A percentile compares a stretch with the other conserved stretches of the same genome.
Evolutionary conservation across 2,329 filamentous ascomycete genomes (phyloP).

Genomic region (Aspergillus unguis): DNA sequence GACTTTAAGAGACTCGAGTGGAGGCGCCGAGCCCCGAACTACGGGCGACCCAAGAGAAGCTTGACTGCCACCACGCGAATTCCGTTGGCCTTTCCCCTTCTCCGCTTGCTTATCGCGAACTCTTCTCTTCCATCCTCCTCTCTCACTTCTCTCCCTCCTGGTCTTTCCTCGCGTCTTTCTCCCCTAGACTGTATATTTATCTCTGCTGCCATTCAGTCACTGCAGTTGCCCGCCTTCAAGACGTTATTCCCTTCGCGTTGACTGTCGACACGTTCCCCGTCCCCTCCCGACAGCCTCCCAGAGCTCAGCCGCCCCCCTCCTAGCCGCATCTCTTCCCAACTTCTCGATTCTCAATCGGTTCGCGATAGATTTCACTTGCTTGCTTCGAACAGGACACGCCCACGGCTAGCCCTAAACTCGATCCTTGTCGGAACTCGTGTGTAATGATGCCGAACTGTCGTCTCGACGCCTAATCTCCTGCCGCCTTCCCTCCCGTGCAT

Average conservation of each 20-base stretch:
- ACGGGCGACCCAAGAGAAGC: slow-evolving; percentile 30
- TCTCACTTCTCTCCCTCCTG: slow-evolving; percentile 64
- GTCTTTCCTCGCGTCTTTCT: slow-evolving; percentile 35
- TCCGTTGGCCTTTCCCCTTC: slow-evolving; percentile 19
- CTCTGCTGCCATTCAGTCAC: slow-evolving; percentile 17
- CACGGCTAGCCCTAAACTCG: not conserved
- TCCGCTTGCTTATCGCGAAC: slow-evolving; percentile 30
- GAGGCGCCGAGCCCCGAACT: slow-evolving; percentile 21
- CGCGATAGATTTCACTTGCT: not conserved
- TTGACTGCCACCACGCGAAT: slow-evolving; percentile 31
- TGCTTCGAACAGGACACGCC: slow-evolving; percentile 1
- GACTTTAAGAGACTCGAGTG: slow-evolving; percentile 2
- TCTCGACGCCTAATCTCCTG: slow-evolving; percentile 15
- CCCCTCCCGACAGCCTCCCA: slow-evolving; percentile 1
- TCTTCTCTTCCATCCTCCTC: slow-evolving; percentile 16
- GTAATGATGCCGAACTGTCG: slow-evolving; percentile 22
- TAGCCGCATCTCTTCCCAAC: not conserved
- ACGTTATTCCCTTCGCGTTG: slow-evolving; percentile 72
- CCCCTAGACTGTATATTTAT: not conserved
- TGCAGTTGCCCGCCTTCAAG: slow-evolving; percentile 66
- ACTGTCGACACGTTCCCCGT: slow-evolving; percentile 42
- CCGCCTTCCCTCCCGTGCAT: slow-evolving; percentile 7
- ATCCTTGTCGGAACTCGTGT: slow-evolving; percentile 1
- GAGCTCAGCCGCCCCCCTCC: not conserved
- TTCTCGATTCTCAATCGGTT: not conserved